Base-by-base conservation (phyloP, 2,329 filamentous ascomycete species). In the Arachnopeziza araneosa region DNA sequence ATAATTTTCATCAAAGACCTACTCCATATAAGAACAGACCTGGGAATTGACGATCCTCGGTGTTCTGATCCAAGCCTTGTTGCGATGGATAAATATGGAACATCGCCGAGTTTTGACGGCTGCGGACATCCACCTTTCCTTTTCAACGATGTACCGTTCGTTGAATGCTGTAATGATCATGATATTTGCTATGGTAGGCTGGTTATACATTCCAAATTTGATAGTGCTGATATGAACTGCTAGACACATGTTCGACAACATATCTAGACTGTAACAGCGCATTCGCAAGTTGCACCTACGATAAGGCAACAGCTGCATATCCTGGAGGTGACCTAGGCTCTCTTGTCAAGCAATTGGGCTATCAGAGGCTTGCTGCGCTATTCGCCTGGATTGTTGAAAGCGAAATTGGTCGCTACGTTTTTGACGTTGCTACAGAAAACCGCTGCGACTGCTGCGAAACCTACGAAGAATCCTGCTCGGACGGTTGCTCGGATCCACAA, bases 401-500 rank as follows among this genome's bases (percentile, higher is more conserved):
- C 12, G 36, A 44, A 44, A 44, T 44, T 19, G 36, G 36, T 12
- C 36, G 36, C 6, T 19, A 44, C 17, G 36, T 44, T 2, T 44
- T 44, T 12, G 36, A 44, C 17, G 17, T 44, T 4, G 36, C 36
- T 14, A 44, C 36, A 44, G 10, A 5, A 12, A 44, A 44, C 17
- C 36, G 36, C 36, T 44, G 36, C 36, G 36, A 44, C 36, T 44
- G 36, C 36, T 44, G 36, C 12, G 12, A 17, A 14, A 5, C 36
- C 10, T 14, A 44, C 36, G 12, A 44, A 44, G 36, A 44, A 44
- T 44, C 36, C 36, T 44, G 36, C 36, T 44, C 36, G 3, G 36
- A 44, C 55, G 51, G 59, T 30, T 64, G 63, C 55, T 55, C 59
- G 7, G 54, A 62, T 24, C 53, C 48, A 23, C 53, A 23, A 12